These are phyloP conservation scores for Candida awuae DNA, from an alignment of 805 yeast genomes.

Conservation along the genomic window DNA sequence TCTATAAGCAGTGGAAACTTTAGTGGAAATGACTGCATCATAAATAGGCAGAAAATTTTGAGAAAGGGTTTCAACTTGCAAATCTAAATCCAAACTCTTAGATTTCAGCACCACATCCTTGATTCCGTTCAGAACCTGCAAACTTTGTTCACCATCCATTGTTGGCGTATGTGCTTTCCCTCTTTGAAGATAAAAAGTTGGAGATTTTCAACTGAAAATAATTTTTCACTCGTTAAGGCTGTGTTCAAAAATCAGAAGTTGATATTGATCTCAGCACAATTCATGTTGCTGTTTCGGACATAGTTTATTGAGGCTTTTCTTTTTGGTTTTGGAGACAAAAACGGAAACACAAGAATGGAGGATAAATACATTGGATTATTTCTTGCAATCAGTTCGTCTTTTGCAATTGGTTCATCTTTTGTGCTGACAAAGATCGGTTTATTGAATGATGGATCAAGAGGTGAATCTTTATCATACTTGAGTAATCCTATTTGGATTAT, in stretches of 20 bases:
- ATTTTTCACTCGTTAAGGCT: too few relatives aligned
- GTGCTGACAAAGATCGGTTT: constrained; percentile 85
- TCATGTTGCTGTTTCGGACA: background rate
- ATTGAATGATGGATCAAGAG: constrained; percentile 53
- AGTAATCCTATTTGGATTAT: constrained; percentile 92
- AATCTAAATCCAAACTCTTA: constrained; percentile 5
- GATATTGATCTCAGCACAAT: too few relatives aligned
- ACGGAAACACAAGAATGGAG: constrained; percentile 43
- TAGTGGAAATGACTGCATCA: constrained; percentile 24
- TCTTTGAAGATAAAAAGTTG: background rate
- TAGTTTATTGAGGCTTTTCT: too few relatives aligned
- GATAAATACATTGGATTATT: constrained; percentile 87
- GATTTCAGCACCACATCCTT: background rate
- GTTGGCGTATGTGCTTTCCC: background rate
- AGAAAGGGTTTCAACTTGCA: background rate
- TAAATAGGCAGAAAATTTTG: constrained; percentile 20
- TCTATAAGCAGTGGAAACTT: constrained; percentile 32
- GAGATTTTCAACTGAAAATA: too few relatives aligned
- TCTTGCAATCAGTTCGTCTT: constrained; percentile 75
- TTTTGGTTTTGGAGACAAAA: too few relatives aligned
- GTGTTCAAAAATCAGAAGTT: too few relatives aligned
- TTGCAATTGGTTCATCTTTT: constrained; percentile 86
- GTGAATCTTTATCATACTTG: constrained; percentile 70
- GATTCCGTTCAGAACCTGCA: background rate
- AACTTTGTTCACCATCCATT: background rate